phyloP scores from a whole-genome alignment of 108 stramenopile species.

The Skeletonema grethae region DNA sequence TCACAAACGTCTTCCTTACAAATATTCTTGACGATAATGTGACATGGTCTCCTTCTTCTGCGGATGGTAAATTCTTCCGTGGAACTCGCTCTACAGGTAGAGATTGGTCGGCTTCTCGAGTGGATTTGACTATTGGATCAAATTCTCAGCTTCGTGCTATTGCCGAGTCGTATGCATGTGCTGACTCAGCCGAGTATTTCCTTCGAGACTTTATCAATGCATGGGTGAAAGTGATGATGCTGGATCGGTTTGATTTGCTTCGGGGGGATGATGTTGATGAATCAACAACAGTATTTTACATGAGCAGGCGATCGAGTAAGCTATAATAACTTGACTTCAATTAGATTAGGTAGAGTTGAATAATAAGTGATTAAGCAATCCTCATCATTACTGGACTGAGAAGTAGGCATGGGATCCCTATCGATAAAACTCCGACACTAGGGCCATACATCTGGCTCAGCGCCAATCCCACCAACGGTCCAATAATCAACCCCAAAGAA shows the following conservation, averaged over 20 bases:
- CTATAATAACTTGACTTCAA: background rate
- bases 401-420: slow-evolving; percentile 19
- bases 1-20: slow-evolving; percentile 70
- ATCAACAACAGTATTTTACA: background rate
- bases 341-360: too few species aligned
- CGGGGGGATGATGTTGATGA: background rate
- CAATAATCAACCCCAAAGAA: slow-evolving; percentile 37
- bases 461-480: slow-evolving; percentile 29
- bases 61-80: slow-evolving; percentile 46
- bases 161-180: slow-evolving; percentile 56
- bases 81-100: slow-evolving; percentile 48
- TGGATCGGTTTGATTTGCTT: slow-evolving; percentile 73
- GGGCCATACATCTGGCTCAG: slow-evolving; percentile 26
- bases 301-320: background rate
- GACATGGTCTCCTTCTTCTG: slow-evolving; percentile 45
- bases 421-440: slow-evolving; percentile 21
- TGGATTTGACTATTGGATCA: slow-evolving; percentile 70
- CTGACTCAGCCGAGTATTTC: slow-evolving; percentile 55
- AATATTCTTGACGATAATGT: slow-evolving; percentile 62
- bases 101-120: slow-evolving; percentile 57
- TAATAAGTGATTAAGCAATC: background rate
- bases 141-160: slow-evolving; percentile 70
- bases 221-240: slow-evolving; percentile 72
- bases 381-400: slow-evolving; percentile 25
- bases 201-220: slow-evolving; percentile 61